phyloP scores from a whole-genome alignment of 805 yeast genomes.

The Suhomyces pyralidae region DNA sequence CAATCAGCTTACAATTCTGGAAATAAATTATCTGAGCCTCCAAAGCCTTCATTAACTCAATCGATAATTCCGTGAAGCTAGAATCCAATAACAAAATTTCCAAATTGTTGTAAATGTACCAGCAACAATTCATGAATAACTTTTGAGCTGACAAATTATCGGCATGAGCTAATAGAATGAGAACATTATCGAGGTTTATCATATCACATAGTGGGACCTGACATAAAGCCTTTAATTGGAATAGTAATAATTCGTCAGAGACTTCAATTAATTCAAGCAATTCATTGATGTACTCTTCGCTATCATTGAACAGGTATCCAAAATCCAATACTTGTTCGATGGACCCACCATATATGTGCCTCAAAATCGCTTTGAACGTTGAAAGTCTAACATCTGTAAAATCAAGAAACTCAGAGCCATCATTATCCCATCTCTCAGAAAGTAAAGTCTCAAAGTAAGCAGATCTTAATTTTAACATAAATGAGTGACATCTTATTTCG shows the following conservation, averaged over 20 bases:
- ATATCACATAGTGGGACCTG: conserved; percentile 59
- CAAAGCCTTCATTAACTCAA: conserved; percentile 21
- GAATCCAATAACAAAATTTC: conserved; percentile 56
- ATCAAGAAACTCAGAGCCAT: conserved; percentile 26
- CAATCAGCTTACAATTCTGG: conserved; percentile 24
- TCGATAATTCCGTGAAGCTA: conserved; percentile 25
- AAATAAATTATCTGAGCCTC: conserved; percentile 29
- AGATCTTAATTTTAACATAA: conserved; percentile 53
- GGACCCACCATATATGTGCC: conserved; percentile 55
- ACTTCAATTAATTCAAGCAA: conserved; percentile 58
- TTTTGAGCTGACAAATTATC: conserved; percentile 49
- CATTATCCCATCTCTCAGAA: conserved; percentile 50
- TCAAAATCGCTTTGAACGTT: conserved; percentile 50
- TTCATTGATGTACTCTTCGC: conserved; percentile 48
- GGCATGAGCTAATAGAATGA: conserved; percentile 54
- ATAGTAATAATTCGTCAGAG: conserved; percentile 61
- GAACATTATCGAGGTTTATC: conserved; percentile 58
- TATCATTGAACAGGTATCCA: conserved; percentile 14
- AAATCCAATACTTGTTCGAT: conserved; percentile 40
- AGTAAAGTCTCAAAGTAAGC: conserved; percentile 62
- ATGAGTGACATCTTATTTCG: conserved; percentile 45
- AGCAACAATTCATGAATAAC: conserved; percentile 57
- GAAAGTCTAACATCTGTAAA: conserved; percentile 41
- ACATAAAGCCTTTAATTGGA: conserved; percentile 56
- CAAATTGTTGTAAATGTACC: conserved; percentile 66